Evolutionary conservation across 202 grass and related monocot species (phyloP).

Genomic region (Elaeis oleifera): DNA sequence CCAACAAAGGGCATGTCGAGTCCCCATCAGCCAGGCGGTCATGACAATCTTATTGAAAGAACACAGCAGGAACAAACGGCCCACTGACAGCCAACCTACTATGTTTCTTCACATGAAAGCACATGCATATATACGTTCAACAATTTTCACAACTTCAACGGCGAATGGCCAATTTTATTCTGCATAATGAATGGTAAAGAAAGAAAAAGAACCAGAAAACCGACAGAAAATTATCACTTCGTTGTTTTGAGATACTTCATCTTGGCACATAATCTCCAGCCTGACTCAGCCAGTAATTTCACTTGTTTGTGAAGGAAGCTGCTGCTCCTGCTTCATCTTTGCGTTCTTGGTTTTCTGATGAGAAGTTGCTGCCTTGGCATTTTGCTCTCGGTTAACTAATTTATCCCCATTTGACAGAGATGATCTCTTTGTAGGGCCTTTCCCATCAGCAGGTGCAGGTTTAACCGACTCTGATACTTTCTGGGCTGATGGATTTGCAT

Average conservation of each 20-base stretch:
- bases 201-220: no score
- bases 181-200: no score
- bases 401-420: constrained; percentile 36
- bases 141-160: not conserved
- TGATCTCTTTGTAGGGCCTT: constrained; percentile 41
- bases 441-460: constrained; percentile 36
- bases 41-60: constrained; percentile 20
- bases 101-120: constrained; percentile 19
- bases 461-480: constrained; percentile 37
- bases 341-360: no score
- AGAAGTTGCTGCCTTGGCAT: no score
- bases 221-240: no score
- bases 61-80: constrained; percentile 24
- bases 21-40: constrained; percentile 29
- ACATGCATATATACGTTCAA: constrained; percentile 4
- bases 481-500: constrained; percentile 36
- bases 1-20: constrained; percentile 15
- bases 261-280: no score
- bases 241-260: no score
- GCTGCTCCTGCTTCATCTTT: no score
- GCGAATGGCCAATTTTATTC: no score
- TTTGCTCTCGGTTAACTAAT: constrained; percentile 30
- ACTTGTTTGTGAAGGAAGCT: no score
- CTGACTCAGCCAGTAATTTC: no score
- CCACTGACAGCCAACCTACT: constrained; percentile 17